phyloP scores from a whole-genome alignment of 75 land plant genomes.

The Isoetes taiwanensis region DNA sequence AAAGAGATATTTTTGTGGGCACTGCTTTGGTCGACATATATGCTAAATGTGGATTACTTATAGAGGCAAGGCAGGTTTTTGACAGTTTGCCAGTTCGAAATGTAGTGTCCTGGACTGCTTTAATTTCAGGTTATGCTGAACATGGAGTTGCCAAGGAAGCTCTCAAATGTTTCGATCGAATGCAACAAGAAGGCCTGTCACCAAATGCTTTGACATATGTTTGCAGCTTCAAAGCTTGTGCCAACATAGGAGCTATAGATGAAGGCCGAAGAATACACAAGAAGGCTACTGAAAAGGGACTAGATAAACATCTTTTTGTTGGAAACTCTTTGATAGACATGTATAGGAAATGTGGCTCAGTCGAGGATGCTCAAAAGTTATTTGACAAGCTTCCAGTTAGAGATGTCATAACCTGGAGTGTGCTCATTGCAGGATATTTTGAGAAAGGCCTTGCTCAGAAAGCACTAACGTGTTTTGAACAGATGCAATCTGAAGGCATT shows the following conservation, averaged over 20 bases:
- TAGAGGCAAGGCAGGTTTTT: conserved; percentile 13
- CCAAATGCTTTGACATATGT: too few species aligned
- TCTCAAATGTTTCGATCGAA: conserved; percentile 10
- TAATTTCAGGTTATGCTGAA: conserved; percentile 28
- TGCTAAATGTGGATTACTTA: conserved; percentile 11
- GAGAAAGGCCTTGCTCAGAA: not conserved
- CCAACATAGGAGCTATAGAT: not conserved
- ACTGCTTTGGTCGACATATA: not conserved
- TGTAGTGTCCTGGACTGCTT: conserved; percentile 26
- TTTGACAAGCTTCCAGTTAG: not conserved
- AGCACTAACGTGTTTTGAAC: not conserved
- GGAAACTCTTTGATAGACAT: not conserved
- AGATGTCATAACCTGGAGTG: not conserved
- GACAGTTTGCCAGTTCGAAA: conserved; percentile 14
- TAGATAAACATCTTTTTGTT: not conserved
- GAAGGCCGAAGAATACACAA: not conserved
- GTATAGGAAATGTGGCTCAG: not conserved
- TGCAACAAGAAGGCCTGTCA: not conserved
- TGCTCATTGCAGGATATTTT: not conserved
- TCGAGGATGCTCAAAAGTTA: not conserved
- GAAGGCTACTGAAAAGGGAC: not conserved
- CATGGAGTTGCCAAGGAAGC: conserved; percentile 20
- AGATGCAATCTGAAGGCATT: not conserved
- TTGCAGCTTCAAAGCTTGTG: not conserved
- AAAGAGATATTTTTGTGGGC: not conserved